Percentiles rank a stretch among this genome's conserved stretches.
phyloP scores from a whole-genome alignment of 495 filamentous ascomycete species.

The Penicillium taxi region DNA sequence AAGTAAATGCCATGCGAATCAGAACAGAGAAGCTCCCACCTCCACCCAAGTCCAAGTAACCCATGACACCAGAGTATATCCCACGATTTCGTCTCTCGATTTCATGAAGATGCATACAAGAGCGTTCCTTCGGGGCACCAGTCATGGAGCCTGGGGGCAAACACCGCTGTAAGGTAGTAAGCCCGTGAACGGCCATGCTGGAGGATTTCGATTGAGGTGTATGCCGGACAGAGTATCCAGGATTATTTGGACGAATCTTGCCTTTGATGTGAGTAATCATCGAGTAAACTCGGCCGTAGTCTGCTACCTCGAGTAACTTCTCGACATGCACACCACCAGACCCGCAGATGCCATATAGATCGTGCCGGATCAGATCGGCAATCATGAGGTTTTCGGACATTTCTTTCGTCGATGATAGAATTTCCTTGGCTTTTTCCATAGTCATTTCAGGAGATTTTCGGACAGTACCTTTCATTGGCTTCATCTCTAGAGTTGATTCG shows the following conservation, averaged over 20 bases:
- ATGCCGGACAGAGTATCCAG: slow-evolving; percentile 28
- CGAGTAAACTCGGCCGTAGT: slow-evolving; percentile 81
- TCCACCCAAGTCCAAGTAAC: slow-evolving; percentile 80
- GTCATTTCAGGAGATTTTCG: slow-evolving; percentile 59
- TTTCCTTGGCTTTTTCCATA: slow-evolving; percentile 54
- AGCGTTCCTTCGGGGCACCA: slow-evolving; percentile 85
- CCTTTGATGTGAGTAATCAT: slow-evolving; percentile 85
- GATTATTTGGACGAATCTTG: slow-evolving; percentile 34
- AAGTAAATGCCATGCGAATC: slow-evolving; percentile 68
- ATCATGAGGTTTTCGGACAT: slow-evolving; percentile 98
- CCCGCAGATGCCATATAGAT: slow-evolving; percentile 74
- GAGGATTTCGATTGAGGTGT: slow-evolving; percentile 27
- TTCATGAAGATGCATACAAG: slow-evolving; percentile 65
- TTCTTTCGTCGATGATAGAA: slow-evolving; percentile 76
- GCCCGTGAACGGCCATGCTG: slow-evolving; percentile 45
- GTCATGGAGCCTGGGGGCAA: slow-evolving; percentile 93
- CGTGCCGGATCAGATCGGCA: slow-evolving; percentile 86
- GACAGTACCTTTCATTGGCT: slow-evolving; percentile 94
- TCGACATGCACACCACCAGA: slow-evolving; percentile 55
- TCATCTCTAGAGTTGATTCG: slow-evolving; percentile 38
- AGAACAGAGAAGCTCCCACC: slow-evolving; percentile 81
- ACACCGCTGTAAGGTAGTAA: slow-evolving; percentile 68
- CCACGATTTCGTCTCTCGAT: slow-evolving; percentile 64
- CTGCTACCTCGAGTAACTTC: slow-evolving; percentile 76
- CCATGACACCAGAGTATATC: slow-evolving; percentile 81